Evolutionary conservation across 352 stramenopile genomes (phyloP), one percentile per base, ranked within the genome.

Genomic region (Phytophthora meadii): DNA sequence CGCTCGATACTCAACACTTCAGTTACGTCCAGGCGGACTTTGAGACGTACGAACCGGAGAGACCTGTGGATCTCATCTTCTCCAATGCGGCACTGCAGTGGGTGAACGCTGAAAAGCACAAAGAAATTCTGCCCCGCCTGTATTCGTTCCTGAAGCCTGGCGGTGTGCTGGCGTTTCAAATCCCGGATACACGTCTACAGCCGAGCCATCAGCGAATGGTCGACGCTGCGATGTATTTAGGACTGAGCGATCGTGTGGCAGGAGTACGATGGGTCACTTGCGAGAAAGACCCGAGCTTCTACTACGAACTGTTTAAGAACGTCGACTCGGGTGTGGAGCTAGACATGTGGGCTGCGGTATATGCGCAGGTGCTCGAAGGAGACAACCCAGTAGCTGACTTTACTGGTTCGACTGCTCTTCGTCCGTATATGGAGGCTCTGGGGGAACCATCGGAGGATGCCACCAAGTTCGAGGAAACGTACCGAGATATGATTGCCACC

Each of bases 341-440:
- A 7, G 81, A 92, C 54, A 84, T 94, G 74, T 94, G 83, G 85
- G 52, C 65, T 5, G 77, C 78, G n/a, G 69, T 70, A 9, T 92
- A 92, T 52, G 65, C 72, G 28, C 84, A 92, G 57, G 60, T 87
- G 19, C 74, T 94, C 41, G 72, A 79, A 5, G 81, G 80, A 2
- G 74, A 89, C 12, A 86, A 89, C 53, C 79, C 85, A 3, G 81
- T 93, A 15, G 85, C 82, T 0, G 83, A 91, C 60, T 93, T 92
- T 54, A 88, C 81, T 3, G 61, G 68, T 4, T 89, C 83, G 0
- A 92, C 82, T 2, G 85, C 41, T 0, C 60, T 94, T 10, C 75
- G 78, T 0, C 83, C 80, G 34, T 94, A 82, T 61, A 49, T 94
- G 37, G 72, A 91, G 54, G 70, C 73, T 7, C 68, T 92, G 5